Conservation (phyloP, 2,329 filamentous ascomycete genomes). For the Pseudocercospora cruenta region DNA sequence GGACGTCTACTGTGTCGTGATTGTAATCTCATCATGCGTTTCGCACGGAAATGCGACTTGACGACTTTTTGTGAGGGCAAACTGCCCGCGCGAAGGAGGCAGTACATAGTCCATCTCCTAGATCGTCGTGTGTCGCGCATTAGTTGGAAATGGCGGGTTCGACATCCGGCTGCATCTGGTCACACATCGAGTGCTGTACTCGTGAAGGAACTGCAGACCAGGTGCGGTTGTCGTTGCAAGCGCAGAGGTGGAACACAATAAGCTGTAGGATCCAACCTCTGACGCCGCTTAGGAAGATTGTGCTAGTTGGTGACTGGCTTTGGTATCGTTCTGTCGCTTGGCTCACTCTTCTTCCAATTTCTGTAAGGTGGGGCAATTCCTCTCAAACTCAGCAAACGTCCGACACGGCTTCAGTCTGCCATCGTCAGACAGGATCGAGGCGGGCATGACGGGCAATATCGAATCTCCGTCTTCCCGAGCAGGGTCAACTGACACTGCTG, state of each 20-base stretch:
- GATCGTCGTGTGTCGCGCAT: too few species aligned
- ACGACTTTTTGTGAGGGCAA: too few species aligned
- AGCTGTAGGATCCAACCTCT: not conserved
- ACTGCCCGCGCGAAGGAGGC: too few species aligned
- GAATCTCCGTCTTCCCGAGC: not conserved
- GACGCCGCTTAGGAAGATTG: not conserved
- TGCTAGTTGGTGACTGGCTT: not conserved
- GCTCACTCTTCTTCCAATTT: slow-evolving; percentile 3
- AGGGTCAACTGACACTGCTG: not conserved
- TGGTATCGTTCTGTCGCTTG: not conserved
- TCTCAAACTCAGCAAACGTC: not conserved
- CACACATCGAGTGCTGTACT: not conserved
- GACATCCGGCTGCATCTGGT: not conserved
- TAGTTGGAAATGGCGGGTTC: not conserved
- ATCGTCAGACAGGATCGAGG: not conserved
- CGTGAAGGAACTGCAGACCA: not conserved
- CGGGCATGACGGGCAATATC: not conserved
- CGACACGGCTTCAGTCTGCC: not conserved
- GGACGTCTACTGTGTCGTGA: too few species aligned
- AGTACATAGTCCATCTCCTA: too few species aligned
- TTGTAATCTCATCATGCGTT: too few species aligned
- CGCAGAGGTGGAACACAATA: not conserved
- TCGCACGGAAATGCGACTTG: not conserved
- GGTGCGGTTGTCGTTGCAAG: not conserved
- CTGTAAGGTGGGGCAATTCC: not conserved